Evolutionary conservation across 768 basidiomycete genomes (phyloP).

Genomic region (Terana coerulea): DNA sequence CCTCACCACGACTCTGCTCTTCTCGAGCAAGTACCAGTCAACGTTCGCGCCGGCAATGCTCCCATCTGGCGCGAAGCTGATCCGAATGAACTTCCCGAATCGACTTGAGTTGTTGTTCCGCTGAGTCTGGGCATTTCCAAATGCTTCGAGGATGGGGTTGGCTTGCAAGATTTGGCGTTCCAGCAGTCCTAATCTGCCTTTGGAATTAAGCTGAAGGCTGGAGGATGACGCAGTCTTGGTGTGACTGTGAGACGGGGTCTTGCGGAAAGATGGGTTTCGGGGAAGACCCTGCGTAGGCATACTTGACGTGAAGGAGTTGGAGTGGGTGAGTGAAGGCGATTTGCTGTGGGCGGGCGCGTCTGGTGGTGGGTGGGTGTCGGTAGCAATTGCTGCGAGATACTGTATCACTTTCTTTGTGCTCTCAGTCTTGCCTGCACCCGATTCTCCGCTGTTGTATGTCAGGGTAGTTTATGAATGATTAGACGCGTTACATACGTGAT

Average conservation of each 20-base stretch:
- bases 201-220: conserved; percentile 46
- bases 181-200: conserved; percentile 78
- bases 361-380: conserved; percentile 64
- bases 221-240: conserved; percentile 41
- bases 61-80: conserved; percentile 88
- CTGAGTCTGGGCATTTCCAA: conserved; percentile 98
- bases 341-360: conserved; percentile 58
- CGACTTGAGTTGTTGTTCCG: conserved; percentile 98
- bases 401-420: conserved; percentile 99
- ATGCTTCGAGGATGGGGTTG: conserved; percentile 95
- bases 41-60: conserved; percentile 98
- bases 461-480: conserved; percentile 1
- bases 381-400: conserved; percentile 95
- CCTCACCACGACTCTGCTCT: conserved; percentile 88
- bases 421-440: conserved; percentile 98
- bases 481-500: conserved; percentile 74
- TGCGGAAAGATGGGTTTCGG: conserved; percentile 50
- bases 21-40: conserved; percentile 98
- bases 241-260: conserved; percentile 33
- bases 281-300: conserved; percentile 70
- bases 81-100: conserved; percentile 97
- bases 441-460: conserved; percentile 74
- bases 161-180: conserved; percentile 97
- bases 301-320: conserved; percentile 44
- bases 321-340: conserved; percentile 54